A percentile compares a stretch with the other conserved stretches of the same genome.
Conservation (phyloP, 345 rosid genomes). For the Citropsis articulata region DNA sequence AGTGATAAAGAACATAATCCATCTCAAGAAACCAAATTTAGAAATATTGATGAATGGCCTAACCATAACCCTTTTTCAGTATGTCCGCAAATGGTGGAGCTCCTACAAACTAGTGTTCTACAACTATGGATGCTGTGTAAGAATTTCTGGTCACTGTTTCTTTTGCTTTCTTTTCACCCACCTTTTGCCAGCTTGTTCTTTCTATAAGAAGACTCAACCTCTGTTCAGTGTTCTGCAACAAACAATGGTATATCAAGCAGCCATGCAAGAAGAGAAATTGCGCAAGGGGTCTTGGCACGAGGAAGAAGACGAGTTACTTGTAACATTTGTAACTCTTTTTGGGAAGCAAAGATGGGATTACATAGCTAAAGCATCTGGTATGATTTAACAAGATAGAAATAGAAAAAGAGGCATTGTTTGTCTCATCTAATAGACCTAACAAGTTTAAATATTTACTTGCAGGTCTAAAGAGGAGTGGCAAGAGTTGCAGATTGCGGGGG, state of each 20-base stretch:
- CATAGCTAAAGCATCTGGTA: constrained; percentile 56
- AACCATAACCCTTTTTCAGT: constrained; percentile 29
- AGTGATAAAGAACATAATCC: constrained; percentile 1
- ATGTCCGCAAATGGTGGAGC: constrained; percentile 29
- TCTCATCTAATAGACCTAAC: background rate
- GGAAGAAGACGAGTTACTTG: constrained; percentile 54
- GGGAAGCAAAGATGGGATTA: constrained; percentile 71
- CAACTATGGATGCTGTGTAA: constrained; percentile 34
- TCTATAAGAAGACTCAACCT: constrained; percentile 19
- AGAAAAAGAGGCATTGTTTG: background rate
- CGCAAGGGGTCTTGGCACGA: constrained; percentile 63
- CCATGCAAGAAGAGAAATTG: constrained; percentile 34
- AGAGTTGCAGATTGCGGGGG: constrained; percentile 78
- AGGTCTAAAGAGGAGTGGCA: constrained; percentile 71
- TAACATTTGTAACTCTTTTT: constrained; percentile 40
- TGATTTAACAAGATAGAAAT: background rate
- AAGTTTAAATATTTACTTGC: background rate
- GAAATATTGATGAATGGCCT: constrained; percentile 21
- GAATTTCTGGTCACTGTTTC: constrained; percentile 35
- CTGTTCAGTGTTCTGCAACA: background rate
- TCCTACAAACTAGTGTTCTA: constrained; percentile 39
- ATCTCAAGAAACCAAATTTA: background rate
- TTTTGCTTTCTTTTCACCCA: background rate
- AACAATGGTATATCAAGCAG: background rate
- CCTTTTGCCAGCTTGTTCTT: constrained; percentile 18